Evolutionary conservation across 129 eudicot genomes (phyloP), one percentile per base, ranked within the genome.

Genomic region (Dittrichia graveolens): DNA sequence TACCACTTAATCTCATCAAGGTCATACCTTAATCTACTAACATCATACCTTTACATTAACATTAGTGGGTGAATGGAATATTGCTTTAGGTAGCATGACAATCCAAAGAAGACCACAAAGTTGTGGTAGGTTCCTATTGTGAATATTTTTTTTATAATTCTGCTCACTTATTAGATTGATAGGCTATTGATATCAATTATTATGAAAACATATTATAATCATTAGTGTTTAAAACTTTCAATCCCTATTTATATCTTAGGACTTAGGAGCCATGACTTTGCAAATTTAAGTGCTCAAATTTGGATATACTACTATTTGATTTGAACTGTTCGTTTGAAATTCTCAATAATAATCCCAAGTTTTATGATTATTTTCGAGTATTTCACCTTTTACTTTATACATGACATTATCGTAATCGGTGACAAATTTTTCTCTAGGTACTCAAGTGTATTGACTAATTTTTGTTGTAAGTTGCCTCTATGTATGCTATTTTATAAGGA

Each of bases 131-230:
- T 24, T 24, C 31, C 31, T 24, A 24, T 24, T 24, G 31, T 24
- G 31, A 24, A 37, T 8, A 9, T 9, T 38, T 15, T 16, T 9
- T 69, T 53, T 10, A 50, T 18, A 41, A 50, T 15, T 69, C 19
- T 52, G 3, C 35, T 35, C 11, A 34, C 61, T 35, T 37, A 4
- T 24, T 24, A 24, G 61, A 68, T 54, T 68, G 61, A 35, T 68
- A 37, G n/a, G 73, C 62, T 74, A 50, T 12, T 64, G 73, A 75
- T 64, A 41, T 63, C 7, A 0, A 12, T 65, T 75, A 31, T 64
- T 37, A 34, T 59, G 1, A 37, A 58, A 34, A 10, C 68, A 4
- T 58, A 70, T 11, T 12, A 8, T 58, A 44, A 44, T 57, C 60
- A 14, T 45, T 35, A 14, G 55, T 1, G 58, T 34, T 59, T 35